phyloP scores from a whole-genome alignment of 805 yeast species.

The Saccharomycopsis sp. region DNA sequence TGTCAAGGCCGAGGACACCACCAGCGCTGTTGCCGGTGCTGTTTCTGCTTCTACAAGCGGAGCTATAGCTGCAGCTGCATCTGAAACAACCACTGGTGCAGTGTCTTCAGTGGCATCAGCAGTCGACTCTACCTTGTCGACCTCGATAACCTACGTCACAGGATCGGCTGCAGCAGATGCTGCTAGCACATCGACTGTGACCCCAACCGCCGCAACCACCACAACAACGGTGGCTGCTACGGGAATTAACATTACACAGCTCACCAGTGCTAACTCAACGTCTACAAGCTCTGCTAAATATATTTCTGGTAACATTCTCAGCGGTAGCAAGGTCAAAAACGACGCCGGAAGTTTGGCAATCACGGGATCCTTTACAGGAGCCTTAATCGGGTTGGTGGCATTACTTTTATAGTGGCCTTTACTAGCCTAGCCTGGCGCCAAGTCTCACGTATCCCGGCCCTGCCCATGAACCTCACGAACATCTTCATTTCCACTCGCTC shows the following conservation, averaged over 20 bases:
- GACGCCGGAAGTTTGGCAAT: not conserved
- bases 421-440: no score
- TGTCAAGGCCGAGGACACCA: not conserved
- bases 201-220: not conserved
- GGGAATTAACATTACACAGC: not conserved
- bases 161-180: not conserved
- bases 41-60: not conserved
- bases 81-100: no score
- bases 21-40: not conserved
- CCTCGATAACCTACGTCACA: not conserved
- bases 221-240: not conserved
- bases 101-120: not conserved
- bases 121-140: not conserved
- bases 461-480: not conserved
- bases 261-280: not conserved
- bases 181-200: not conserved
- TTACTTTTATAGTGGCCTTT: not conserved
- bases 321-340: not conserved
- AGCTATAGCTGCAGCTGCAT: not conserved
- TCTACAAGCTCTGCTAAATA: not conserved
- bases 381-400: not conserved
- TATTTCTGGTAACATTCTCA: not conserved
- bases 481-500: not conserved
- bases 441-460: no score
- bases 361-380: not conserved